phyloP scores from a whole-genome alignment of 805 yeast species.

The Spathaspora boniae region DNA sequence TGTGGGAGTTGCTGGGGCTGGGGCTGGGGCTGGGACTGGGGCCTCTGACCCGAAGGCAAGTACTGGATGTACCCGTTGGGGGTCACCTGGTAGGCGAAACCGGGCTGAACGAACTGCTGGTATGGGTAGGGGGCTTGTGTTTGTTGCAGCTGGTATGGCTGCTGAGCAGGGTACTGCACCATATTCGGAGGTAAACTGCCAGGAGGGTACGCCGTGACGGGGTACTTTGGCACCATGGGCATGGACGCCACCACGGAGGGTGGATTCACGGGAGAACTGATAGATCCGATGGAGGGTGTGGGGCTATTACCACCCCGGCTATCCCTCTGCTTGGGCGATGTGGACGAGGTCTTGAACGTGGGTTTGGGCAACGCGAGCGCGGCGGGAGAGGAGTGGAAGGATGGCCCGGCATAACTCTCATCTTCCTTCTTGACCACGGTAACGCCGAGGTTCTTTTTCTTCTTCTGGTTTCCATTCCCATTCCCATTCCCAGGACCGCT shows the following conservation, averaged over 20 bases:
- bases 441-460: conserved; percentile 2
- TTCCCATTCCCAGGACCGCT: conserved; percentile 12
- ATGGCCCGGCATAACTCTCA: conserved; percentile 52
- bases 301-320: conserved; percentile 7
- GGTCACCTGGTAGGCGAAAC: conserved; percentile 27
- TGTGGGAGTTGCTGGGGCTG: conserved; percentile 9
- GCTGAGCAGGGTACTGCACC: conserved; percentile 6
- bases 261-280: conserved; percentile 5
- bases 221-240: conserved; percentile 14
- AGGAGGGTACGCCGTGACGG: conserved; percentile 33
- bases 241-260: too few species aligned
- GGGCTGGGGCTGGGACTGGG: conserved; percentile 15
- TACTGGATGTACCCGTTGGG: conserved; percentile 33
- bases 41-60: too few species aligned
- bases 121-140: too few species aligned
- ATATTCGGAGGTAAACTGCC: conserved; percentile 14
- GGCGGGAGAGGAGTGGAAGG: conserved; percentile 55
- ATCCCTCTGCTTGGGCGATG: conserved; percentile 8
- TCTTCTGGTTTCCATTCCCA: conserved; percentile 12
- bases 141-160: too few species aligned
- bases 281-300: conserved; percentile 9
- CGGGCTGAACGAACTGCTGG: conserved; percentile 22
- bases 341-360: conserved; percentile 37
- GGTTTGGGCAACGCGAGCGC: conserved; percentile 57
- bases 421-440: conserved; percentile 10